Conservation (phyloP, 2,329 filamentous ascomycete genomes). For the Pseudogymnoascus pannorum region DNA sequence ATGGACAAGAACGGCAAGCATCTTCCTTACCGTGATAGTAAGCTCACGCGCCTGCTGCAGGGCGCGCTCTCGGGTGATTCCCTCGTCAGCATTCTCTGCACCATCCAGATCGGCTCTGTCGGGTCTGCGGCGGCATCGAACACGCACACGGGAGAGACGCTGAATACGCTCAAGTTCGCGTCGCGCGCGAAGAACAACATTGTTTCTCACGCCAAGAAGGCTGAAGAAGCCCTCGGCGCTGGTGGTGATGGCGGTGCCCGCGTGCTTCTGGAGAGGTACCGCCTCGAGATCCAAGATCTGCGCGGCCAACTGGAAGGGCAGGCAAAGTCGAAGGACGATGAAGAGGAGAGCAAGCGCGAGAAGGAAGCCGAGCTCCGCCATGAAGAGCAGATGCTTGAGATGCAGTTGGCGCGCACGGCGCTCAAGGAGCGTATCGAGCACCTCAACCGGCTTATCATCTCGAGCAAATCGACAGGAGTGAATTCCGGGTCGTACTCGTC, state of each 20-base stretch:
- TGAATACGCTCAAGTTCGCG: conserved; percentile 96
- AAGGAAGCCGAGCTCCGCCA: conserved; percentile 79
- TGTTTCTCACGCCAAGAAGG: conserved; percentile 90
- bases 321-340: conserved; percentile 58
- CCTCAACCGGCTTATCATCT: conserved; percentile 87
- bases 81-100: conserved; percentile 94
- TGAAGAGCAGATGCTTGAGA: conserved; percentile 96
- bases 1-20: conserved; percentile 83
- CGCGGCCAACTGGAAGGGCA: conserved; percentile 76
- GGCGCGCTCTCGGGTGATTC: conserved; percentile 89
- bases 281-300: conserved; percentile 83
- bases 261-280: conserved; percentile 84
- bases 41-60: conserved; percentile 86
- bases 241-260: conserved; percentile 80
- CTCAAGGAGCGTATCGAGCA: conserved; percentile 97
- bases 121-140: conserved; percentile 64
- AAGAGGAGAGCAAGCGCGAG: conserved; percentile 66
- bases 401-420: conserved; percentile 92
- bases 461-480: conserved; percentile 91
- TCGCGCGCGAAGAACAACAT: conserved; percentile 97
- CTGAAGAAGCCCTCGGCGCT: conserved; percentile 75
- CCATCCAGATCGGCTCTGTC: conserved; percentile 78
- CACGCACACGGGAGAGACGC: conserved; percentile 75
- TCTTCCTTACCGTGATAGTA: conserved; percentile 94
- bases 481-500: conserved; percentile 69